These are phyloP conservation scores for grape (Vitis vinifera) DNA, from an alignment of 164 flowering plant genomes.

Conservation along the genomic window DNA sequence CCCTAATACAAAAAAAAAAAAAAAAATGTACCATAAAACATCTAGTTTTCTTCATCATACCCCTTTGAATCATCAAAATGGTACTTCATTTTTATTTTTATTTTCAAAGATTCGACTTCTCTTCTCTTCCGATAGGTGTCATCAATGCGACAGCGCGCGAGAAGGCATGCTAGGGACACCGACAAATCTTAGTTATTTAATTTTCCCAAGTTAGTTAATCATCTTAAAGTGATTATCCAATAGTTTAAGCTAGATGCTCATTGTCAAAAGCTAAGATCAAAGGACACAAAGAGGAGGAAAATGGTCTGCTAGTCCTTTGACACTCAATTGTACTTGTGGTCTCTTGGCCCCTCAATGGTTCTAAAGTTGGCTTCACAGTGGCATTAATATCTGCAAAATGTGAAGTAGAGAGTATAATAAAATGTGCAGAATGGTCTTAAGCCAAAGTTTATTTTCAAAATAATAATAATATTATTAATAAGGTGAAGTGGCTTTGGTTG, in stretches of 20 bases:
- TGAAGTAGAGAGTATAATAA: background rate
- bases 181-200: background rate
- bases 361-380: background rate
- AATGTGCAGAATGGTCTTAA: constrained; percentile 8
- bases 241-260: constrained; percentile 9
- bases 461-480: background rate
- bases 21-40: background rate
- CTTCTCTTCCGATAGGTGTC: background rate
- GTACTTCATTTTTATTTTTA: too few relatives aligned
- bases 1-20: too few relatives aligned
- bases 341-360: background rate
- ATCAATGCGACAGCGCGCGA: background rate
- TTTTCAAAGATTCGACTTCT: background rate
- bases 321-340: constrained; percentile 10
- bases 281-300: constrained; percentile 5
- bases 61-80: too few relatives aligned
- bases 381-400: background rate
- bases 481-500: constrained; percentile 31
- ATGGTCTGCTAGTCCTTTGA: constrained; percentile 15
- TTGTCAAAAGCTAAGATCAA: constrained; percentile 5
- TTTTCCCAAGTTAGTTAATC: background rate
- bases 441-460: background rate
- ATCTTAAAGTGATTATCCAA: too few relatives aligned
- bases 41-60: background rate
- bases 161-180: background rate